Base-by-base conservation (phyloP, 2,329 filamentous ascomycete species). In the Arachnomyces sp. region DNA sequence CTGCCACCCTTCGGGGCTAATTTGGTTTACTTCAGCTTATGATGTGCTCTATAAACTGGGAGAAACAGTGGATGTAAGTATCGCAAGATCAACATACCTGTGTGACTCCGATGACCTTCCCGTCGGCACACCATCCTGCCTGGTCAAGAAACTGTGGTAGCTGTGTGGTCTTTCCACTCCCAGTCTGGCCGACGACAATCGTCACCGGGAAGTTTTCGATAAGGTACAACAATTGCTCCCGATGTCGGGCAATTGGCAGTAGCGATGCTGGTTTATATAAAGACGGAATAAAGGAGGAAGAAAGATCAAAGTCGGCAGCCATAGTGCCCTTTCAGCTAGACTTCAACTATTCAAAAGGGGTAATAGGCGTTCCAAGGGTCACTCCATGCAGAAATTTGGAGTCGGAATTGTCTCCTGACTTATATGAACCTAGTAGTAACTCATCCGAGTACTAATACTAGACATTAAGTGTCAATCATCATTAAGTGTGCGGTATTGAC, bases 131-230 rank as follows among this genome's bases (percentile, higher is more conserved):
- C 89, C 90, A 96, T 63, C 90, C 90, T 54, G 84, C 86, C 52
- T 85, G 74, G 43, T 94, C 82, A 9, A 96, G 74, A 53, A 84
- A 96, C 52, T 95, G 90, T 1, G 92, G 92, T 32, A 96, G 82
- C 59, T 96, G 92, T 0, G 92, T 96, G 1, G 89, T 95, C 65
- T 96, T 96, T 31, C 90, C 89, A 16, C 86, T 94, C 3, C 92
- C 92, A 1, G 92, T 96, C 58, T 95, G 88, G 7, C 90, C 92
- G 40, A 96, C 80, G 9, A 96, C 79, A 37, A 96, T 86, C 0
- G 86, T 90, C 42, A 96, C 82, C 0, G 85, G 82, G 48, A 79
- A 78, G 6, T 78, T 88, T 60, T 96, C 90, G 43, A 95, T 77
- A 11, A 89, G 74, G 63, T 95, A 96, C 2, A 95, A 74, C 2